Evolutionary conservation across 2,329 filamentous ascomycete genomes (phyloP), one percentile per base, ranked within the genome.

Genomic region (Emergomyces orientalis): DNA sequence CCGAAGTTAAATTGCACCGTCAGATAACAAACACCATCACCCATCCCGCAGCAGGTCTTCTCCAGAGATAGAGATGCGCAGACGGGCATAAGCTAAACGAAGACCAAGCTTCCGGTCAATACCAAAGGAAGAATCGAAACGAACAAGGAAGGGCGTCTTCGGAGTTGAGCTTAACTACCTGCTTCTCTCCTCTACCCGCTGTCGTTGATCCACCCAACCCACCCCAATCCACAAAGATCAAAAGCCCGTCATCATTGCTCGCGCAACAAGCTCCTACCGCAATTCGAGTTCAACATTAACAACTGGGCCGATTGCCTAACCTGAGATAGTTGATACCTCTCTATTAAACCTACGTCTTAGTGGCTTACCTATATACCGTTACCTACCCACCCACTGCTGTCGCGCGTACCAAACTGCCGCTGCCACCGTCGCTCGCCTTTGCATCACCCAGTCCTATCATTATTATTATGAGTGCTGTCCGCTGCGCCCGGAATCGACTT

Each of bases 401-500:
- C n/a, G n/a, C n/a, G n/a, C n/a, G n/a, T n/a, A n/a, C n/a, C n/a
- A n/a, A n/a, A n/a, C n/a, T n/a, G n/a, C n/a, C n/a, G n/a, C n/a
- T n/a, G 39, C 6, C 13, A 17, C 39, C 27, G 1, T 19, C 49
- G 22, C 47, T n/a, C 22, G 41, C 49, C 11, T 5, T 14, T 52
- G 49, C 49, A 52, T 52, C 19, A 6, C 14, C 13, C 17, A 45
- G 14, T 45, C 25, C 5, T 7, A 22, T 55, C 4, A 34, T n/a
- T 32, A n/a, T 32, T 70, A 75, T 70, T 76, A 77, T 77, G 75
- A 71, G 69, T 71, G 70, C 69, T 66, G 70, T 67, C 65, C 66
- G 66, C 63, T 71, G 66, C 66, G 63, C 64, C 66, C 14, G 19
- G 30, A 64, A 70, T 65, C 69, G 70, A 72, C 71, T 75, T 70